phyloP scores from a whole-genome alignment of 2,329 filamentous ascomycete genomes.

The Didymella arachidicola region DNA sequence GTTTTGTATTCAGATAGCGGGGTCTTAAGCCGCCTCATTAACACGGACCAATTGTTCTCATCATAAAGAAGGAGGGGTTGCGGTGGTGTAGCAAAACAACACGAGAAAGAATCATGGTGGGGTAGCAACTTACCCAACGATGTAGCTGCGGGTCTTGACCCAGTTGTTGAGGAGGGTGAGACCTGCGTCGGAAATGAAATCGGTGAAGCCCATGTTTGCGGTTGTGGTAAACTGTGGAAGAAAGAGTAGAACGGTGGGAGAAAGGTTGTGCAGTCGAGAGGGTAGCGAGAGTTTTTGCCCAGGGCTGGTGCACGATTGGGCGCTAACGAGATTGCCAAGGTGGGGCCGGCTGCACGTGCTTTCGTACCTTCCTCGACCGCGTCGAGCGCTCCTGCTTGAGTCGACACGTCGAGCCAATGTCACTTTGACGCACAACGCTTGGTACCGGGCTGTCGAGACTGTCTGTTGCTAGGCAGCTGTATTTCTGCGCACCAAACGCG shows the following conservation, averaged over 20 bases:
- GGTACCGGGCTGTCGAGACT: neutral
- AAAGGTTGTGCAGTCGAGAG: slow-evolving; percentile 9
- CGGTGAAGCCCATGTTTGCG: slow-evolving; percentile 72
- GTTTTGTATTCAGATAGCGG: slow-evolving; percentile 79
- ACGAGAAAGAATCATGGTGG: slow-evolving; percentile 30
- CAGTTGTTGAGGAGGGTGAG: slow-evolving; percentile 74
- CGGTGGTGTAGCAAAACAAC: slow-evolving; percentile 32
- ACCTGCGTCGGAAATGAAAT: slow-evolving; percentile 71
- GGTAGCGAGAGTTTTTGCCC: slow-evolving; percentile 29
- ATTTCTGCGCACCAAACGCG: neutral
- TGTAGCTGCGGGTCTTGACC: slow-evolving; percentile 79
- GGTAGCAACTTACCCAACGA: slow-evolving; percentile 74
- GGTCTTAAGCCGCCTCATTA: slow-evolving; percentile 93
- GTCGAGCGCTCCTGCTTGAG: slow-evolving; percentile 1
- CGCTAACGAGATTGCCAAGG: slow-evolving; percentile 18
- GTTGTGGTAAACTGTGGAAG: slow-evolving; percentile 23
- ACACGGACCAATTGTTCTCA: slow-evolving; percentile 93
- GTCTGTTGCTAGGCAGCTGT: neutral
- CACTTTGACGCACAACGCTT: neutral
- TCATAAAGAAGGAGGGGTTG: slow-evolving; percentile 62
- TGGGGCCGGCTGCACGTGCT: slow-evolving; percentile 23
- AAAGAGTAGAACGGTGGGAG: slow-evolving; percentile 22
- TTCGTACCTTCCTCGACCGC: slow-evolving; percentile 5
- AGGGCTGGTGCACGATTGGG: slow-evolving; percentile 27
- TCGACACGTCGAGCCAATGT: neutral